These are phyloP conservation scores for Oemleria cerasiformis DNA, from an alignment of 306 rosid species.

Conservation along the genomic window DNA sequence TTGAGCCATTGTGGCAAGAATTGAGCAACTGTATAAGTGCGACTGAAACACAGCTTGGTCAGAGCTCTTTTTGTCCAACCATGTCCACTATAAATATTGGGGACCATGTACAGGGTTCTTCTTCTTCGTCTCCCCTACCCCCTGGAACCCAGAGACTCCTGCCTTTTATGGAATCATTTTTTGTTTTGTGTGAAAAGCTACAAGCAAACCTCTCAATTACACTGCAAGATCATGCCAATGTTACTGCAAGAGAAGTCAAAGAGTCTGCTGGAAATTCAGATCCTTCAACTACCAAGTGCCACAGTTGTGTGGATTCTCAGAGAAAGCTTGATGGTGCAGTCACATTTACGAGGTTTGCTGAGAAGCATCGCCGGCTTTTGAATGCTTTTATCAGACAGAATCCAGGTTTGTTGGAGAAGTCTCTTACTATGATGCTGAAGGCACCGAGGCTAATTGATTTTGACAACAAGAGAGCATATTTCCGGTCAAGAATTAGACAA, in stretches of 20 bases:
- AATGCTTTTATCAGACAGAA: constrained; percentile 97
- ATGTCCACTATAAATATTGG: constrained; percentile 54
- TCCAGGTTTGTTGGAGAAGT: constrained; percentile 90
- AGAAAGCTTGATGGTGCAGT: constrained; percentile 69
- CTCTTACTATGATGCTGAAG: constrained; percentile 94
- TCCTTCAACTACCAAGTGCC: constrained; percentile 32
- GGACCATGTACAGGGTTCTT: constrained; percentile 74
- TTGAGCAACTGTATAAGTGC: constrained; percentile 91
- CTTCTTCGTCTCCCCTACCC: constrained; percentile 93
- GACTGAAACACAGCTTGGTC: constrained; percentile 82
- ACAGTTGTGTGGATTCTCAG: constrained; percentile 52
- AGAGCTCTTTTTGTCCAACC: constrained; percentile 54
- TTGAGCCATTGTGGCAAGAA: constrained; percentile 95
- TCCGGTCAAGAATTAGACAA: constrained; percentile 95
- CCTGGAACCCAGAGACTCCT: constrained; percentile 95
- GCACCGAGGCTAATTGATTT: constrained; percentile 96
- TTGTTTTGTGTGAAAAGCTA: constrained; percentile 92
- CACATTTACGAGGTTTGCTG: constrained; percentile 87
- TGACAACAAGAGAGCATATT: constrained; percentile 91
- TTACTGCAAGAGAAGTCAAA: constrained; percentile 91
- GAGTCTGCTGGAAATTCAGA: constrained; percentile 73
- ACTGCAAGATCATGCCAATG: constrained; percentile 63
- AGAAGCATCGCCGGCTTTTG: constrained; percentile 92
- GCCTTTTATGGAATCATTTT: constrained; percentile 96
- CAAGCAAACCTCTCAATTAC: constrained; percentile 65